These are phyloP conservation scores for Colletotrichum aenigma DNA, from an alignment of 2,329 filamentous ascomycete genomes.

Conservation along the genomic window DNA sequence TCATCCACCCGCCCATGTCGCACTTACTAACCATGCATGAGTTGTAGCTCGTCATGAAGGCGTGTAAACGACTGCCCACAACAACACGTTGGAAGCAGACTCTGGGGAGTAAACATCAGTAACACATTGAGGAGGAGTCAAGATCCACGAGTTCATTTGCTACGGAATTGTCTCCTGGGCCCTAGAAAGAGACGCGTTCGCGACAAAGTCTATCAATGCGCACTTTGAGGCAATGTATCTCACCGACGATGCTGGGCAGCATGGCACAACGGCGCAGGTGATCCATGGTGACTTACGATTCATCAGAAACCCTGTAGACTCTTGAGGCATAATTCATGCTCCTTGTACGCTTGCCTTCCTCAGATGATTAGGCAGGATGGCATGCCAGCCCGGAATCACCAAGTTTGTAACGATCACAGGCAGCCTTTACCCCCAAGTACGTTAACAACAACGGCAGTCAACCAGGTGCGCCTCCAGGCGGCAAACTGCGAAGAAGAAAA, in stretches of 20 bases:
- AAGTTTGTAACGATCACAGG: not conserved
- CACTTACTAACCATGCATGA: not conserved
- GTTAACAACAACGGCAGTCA: not conserved
- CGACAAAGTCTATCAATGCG: not conserved
- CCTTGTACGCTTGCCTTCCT: not conserved
- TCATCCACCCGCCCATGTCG: not conserved
- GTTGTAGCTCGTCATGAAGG: not conserved
- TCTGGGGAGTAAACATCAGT: not conserved
- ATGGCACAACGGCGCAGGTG: not conserved
- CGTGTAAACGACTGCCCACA: not conserved
- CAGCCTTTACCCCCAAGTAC: not conserved
- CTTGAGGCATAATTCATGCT: not conserved
- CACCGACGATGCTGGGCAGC: not conserved
- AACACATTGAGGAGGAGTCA: not conserved
- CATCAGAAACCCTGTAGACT: not conserved
- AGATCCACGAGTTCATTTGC: not conserved
- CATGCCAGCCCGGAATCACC: not conserved
- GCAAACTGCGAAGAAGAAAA: no score
- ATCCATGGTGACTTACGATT: not conserved
- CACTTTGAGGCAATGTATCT: not conserved
- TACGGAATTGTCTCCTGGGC: not conserved
- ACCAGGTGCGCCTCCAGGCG: no score
- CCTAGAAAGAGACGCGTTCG: not conserved
- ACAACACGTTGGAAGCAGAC: not conserved
- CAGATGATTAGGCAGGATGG: not conserved